A percentile compares a stretch with the other conserved stretches of the same genome.
Conservation (phyloP, 495 filamentous ascomycete species). For the Penicillium longicatenatum region DNA sequence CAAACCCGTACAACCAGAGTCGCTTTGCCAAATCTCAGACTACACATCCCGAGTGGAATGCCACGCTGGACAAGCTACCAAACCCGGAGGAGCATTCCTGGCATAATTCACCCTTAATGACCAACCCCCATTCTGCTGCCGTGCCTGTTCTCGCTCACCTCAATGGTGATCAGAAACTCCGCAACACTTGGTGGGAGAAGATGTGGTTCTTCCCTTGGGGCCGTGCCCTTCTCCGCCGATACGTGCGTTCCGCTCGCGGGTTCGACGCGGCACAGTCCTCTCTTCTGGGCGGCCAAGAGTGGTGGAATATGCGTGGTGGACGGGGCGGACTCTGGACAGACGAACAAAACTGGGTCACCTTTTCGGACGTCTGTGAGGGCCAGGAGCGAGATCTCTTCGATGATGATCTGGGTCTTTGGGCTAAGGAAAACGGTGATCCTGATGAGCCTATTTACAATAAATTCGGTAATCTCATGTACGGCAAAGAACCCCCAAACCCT, state of each 20-base stretch:
- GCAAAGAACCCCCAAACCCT: slow-evolving; percentile 31
- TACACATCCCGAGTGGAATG: slow-evolving; percentile 40
- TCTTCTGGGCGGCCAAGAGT: slow-evolving; percentile 49
- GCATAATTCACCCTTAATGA: slow-evolving; percentile 52
- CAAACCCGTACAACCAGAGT: slow-evolving; percentile 43
- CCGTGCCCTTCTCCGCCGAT: slow-evolving; percentile 52
- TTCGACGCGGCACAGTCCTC: slow-evolving; percentile 47
- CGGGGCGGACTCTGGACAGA: slow-evolving; percentile 64
- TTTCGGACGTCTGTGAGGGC: slow-evolving; percentile 55
- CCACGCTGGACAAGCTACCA: slow-evolving; percentile 46
- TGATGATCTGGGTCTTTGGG: slow-evolving; percentile 42
- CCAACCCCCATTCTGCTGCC: slow-evolving; percentile 52
- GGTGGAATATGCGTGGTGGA: slow-evolving; percentile 58
- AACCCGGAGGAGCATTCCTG: slow-evolving; percentile 42
- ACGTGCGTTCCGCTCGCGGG: slow-evolving; percentile 48
- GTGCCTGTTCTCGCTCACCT: slow-evolving; percentile 55
- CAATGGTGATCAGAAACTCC: slow-evolving; percentile 44
- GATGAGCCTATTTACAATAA: slow-evolving; percentile 55
- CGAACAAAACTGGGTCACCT: slow-evolving; percentile 53
- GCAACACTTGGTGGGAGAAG: slow-evolving; percentile 52
- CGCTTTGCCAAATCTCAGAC: slow-evolving; percentile 34
- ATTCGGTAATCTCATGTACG: slow-evolving; percentile 42
- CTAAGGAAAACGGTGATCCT: slow-evolving; percentile 67
- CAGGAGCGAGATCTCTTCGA: slow-evolving; percentile 54
- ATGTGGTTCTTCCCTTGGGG: slow-evolving; percentile 61